Evolutionary conservation across 495 filamentous ascomycete genomes (phyloP), one percentile per base, ranked within the genome.

Genomic region (Penicillium parvum): DNA sequence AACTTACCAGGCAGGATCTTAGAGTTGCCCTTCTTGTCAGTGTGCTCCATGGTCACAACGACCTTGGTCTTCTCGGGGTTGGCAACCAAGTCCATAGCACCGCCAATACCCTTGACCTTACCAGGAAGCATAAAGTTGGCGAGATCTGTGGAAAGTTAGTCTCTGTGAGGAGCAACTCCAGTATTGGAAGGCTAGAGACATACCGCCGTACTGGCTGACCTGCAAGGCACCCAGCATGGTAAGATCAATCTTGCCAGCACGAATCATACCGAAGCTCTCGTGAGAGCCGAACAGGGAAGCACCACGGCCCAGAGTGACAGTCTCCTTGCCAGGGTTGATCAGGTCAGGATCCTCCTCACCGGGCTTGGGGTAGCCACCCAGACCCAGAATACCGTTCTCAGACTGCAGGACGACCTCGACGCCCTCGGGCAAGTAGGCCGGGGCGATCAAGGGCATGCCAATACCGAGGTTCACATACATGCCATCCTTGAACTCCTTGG

Each of bases 391-490:
- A 33, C 89, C 89, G 63, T 95, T 95, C 68, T 95, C 89, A 17
- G 81, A 83, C 72, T 95, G 89, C 53, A 95, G 67, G 63, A 86
- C 80, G 3, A 95, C 89, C 61, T 88, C 81, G 27, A 91, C 82
- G 15, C 77, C 77, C 34, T 81, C 71, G 36, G 82, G 86, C 4
- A 95, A 81, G 57, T 88, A 95, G 16, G 75, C 76, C 1, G 89
- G 88, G 3, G 89, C 87, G 20, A 90, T 77, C 78, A 91, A 87
- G 20, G 89, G 89, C 80, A 95, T 92, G 50, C 89, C 89, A 54
- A 95, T 91, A 40, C 89, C 89, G 15, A 95, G 72, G 67, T 95
- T 95, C 45, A 87, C 89, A 57, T 94, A 94, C 86, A 90, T 92
- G 52, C 89, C 89, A 55, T 94, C 87, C 69, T 88, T 82, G 68